Evolutionary conservation across 495 filamentous ascomycete genomes (phyloP).

Genomic region (Aspergillus homomorphus): DNA sequence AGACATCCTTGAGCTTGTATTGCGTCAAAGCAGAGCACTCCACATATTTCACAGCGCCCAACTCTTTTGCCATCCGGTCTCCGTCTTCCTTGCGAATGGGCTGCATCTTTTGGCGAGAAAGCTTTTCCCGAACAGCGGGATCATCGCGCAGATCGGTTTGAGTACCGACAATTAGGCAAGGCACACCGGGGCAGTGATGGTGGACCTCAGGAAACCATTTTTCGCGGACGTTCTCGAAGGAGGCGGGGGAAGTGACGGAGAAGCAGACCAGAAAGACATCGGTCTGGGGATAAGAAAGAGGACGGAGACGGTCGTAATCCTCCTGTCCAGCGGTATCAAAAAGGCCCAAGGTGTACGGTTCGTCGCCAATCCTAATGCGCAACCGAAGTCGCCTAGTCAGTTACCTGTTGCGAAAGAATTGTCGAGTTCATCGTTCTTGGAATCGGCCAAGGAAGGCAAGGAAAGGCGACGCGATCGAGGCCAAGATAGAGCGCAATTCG

Average conservation of each 20-base stretch:
- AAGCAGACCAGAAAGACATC: conserved; percentile 99
- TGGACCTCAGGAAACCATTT: conserved; percentile 99
- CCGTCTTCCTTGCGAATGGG: conserved; percentile 90
- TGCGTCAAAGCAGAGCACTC: conserved; percentile 98
- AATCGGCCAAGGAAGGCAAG: not conserved
- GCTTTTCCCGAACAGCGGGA: conserved; percentile 80
- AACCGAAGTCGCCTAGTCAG: conserved; percentile 11
- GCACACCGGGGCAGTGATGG: conserved; percentile 96
- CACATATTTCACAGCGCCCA: conserved; percentile 96
- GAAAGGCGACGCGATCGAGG: not conserved
- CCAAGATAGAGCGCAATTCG: not conserved
- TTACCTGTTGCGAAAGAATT: not conserved
- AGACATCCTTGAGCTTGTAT: conserved; percentile 98
- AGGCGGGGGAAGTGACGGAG: conserved; percentile 96
- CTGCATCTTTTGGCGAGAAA: conserved; percentile 90
- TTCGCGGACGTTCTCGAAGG: conserved; percentile 98
- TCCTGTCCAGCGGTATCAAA: conserved; percentile 99
- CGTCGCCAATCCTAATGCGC: conserved; percentile 85
- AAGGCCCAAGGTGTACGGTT: conserved; percentile 94
- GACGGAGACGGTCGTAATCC: conserved; percentile 96
- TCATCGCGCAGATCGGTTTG: conserved; percentile 97
- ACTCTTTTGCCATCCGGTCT: conserved; percentile 91
- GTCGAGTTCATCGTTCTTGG: not conserved
- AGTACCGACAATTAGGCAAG: conserved; percentile 96
- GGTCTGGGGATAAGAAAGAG: conserved; percentile 95